Percentiles rank a stretch among this genome's conserved stretches.
phyloP scores from a whole-genome alignment of 2,329 filamentous ascomycete genomes.

The Trichoderma breve region DNA sequence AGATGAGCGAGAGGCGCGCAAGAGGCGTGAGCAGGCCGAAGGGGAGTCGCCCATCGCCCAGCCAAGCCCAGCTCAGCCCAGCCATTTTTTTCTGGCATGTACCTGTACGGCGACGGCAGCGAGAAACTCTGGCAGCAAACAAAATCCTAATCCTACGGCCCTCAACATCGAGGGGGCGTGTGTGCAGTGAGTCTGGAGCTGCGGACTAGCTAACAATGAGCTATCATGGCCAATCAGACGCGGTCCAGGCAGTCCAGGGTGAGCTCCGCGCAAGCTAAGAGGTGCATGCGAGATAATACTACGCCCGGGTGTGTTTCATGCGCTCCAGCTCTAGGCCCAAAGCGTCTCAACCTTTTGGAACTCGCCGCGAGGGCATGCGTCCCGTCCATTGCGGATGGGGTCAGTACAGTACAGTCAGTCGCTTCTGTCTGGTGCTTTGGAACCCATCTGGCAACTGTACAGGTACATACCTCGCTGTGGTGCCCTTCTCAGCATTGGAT shows the following conservation, averaged over 20 bases:
- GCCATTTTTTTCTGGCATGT: background rate
- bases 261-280: slow-evolving; percentile 4
- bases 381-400: background rate
- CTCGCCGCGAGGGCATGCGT: background rate
- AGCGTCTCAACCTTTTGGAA: background rate
- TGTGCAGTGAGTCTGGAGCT: background rate
- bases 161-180: background rate
- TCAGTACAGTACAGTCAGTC: background rate
- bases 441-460: background rate
- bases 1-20: background rate
- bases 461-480: background rate
- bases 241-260: background rate
- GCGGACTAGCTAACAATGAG: background rate
- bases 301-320: background rate
- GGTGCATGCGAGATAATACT: background rate
- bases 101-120: background rate
- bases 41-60: slow-evolving; percentile 9
- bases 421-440: background rate
- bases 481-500: background rate
- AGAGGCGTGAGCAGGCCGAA: background rate
- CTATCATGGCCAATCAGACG: background rate
- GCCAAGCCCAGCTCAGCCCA: background rate
- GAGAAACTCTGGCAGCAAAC: slow-evolving; percentile 6
- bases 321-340: slow-evolving; percentile 3
- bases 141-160: slow-evolving; percentile 13